Evolutionary conservation across 768 basidiomycete genomes (phyloP).

Genomic region (Neoboletus subvelutipes): DNA sequence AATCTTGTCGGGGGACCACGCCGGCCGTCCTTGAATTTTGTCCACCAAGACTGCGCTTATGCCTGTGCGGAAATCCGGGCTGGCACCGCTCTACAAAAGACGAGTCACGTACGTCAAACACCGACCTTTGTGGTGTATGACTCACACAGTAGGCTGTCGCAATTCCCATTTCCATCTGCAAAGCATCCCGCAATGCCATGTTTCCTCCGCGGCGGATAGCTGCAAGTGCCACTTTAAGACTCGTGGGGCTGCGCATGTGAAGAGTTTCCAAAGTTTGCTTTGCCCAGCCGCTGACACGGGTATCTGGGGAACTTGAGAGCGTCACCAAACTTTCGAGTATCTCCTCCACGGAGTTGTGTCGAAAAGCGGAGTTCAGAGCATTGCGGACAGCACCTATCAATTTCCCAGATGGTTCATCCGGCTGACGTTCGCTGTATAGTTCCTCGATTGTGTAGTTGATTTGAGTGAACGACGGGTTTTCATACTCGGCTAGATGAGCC

Average conservation of each 20-base stretch:
- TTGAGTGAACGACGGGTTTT: constrained; percentile 39
- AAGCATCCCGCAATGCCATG: constrained; percentile 58
- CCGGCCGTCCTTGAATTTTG: constrained; percentile 51
- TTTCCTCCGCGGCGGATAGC: constrained; percentile 72
- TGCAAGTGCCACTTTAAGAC: constrained; percentile 83
- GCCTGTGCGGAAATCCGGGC: constrained; percentile 81
- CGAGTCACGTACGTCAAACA: constrained; percentile 15
- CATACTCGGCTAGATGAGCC: constrained; percentile 54
- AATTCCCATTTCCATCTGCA: constrained; percentile 86
- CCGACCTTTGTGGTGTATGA: constrained; percentile 20
- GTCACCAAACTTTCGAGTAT: constrained; percentile 60
- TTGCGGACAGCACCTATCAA: constrained; percentile 61
- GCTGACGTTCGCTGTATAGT: constrained; percentile 53
- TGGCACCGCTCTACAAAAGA: constrained; percentile 60
- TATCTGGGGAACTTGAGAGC: constrained; percentile 39
- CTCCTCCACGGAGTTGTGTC: constrained; percentile 63
- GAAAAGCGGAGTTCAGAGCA: constrained; percentile 84
- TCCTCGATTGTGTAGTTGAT: constrained; percentile 74
- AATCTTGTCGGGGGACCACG: constrained; percentile 70
- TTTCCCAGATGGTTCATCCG: constrained; percentile 51
- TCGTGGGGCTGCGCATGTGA: constrained; percentile 81
- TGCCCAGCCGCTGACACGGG: constrained; percentile 70
- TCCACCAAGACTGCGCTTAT: constrained; percentile 67
- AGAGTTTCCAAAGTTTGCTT: constrained; percentile 60
- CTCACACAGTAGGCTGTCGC: constrained; percentile 89